Base-by-base conservation (phyloP, 345 rosid species). In the Dipteronia dyeriana region DNA sequence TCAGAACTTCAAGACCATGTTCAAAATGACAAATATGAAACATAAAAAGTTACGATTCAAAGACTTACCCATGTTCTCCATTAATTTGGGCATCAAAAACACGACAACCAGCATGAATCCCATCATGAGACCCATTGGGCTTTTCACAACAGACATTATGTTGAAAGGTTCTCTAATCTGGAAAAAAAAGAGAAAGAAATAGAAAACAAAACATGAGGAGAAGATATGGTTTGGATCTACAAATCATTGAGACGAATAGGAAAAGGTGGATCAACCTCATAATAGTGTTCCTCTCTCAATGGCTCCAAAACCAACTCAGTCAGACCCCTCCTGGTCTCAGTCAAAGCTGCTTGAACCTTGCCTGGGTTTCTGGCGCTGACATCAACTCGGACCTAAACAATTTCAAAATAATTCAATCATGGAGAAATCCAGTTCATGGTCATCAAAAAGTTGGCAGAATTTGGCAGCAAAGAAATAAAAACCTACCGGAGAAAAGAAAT, bases 71-170 rank as follows among this genome's bases (percentile, higher is more conserved):
- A 96, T 94, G 88, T 90, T 94, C 84, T 94, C 99, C 89, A 94
- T 81, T 80, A 94, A 81, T 82, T 96, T 96, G 56, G 99, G 99
- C 99, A 94, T 96, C 51, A 96, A 69, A 86, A 96, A 96, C 82
- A 96, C 80, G 1, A 94, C 97, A 29, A 96, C 85, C 77, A 96
- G 76, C 99, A 96, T 96, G 80, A 96, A 94, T 79, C 98, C 99
- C 83, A 92, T 77, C 99, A 94, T 96, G 59, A 96, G 90, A 78
- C 99, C 99, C 99, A 96, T 96, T 45, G 98, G 99, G 79, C 99
- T 96, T 70, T 96, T 96, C 80, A 91, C 85, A 61, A 96, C 43
- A 45, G 94, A 84, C 98, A 96, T 88, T 77, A 91, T 66, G 65
- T 87, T 81, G 91, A 96, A 94, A 57, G 99, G 97, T 79, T 96